These are phyloP conservation scores for Podaxis sp. DNA, from an alignment of 768 basidiomycete genomes.

Conservation along the genomic window DNA sequence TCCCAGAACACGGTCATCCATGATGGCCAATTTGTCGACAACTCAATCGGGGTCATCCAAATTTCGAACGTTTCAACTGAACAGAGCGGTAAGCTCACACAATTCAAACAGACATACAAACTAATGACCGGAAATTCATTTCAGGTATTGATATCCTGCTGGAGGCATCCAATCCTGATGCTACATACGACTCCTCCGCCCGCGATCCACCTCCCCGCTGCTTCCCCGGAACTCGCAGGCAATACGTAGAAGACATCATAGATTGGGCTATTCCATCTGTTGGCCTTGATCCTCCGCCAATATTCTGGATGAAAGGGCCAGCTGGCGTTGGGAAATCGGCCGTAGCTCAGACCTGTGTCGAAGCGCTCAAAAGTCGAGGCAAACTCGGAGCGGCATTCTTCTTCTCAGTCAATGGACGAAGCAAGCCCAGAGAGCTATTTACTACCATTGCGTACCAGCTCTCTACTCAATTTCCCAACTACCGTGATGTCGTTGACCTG, in stretches of 20 bases:
- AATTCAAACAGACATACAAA: neutral
- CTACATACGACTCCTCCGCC: neutral
- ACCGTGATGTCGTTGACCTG: neutral
- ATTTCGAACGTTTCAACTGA: neutral
- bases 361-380: neutral
- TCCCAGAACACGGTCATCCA: neutral
- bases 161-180: neutral
- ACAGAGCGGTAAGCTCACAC: neutral
- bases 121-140: neutral
- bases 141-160: neutral
- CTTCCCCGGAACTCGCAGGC: constrained; percentile 1
- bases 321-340: constrained; percentile 1
- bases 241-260: constrained; percentile 12
- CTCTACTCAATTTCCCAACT: neutral
- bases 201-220: neutral
- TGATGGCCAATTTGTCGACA: neutral
- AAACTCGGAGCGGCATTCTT: neutral
- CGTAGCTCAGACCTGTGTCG: constrained; percentile 4
- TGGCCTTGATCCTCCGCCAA: neutral
- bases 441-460: constrained; percentile 12
- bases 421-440: neutral
- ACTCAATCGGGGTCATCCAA: neutral
- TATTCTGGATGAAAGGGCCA: constrained; percentile 1
- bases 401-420: neutral
- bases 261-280: neutral